Conservation (phyloP, 192 early-diverging fungal species). For the Podila epigama region DNA sequence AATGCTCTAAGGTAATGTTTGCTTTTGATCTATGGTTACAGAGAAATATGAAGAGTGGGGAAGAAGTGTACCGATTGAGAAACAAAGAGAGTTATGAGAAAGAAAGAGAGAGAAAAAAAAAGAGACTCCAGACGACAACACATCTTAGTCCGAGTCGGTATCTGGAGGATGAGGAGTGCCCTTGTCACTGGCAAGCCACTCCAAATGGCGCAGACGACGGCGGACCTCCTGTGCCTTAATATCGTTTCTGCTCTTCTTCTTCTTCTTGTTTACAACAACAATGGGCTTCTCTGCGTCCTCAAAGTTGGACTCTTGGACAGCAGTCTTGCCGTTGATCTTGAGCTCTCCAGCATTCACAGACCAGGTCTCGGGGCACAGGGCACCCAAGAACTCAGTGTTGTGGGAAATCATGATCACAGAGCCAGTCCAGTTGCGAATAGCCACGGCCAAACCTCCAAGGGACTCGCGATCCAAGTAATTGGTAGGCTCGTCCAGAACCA, state of each 20-base stretch:
- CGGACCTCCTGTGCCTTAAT: conserved; percentile 58
- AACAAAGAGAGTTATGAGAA: not conserved
- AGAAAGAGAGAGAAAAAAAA: not conserved
- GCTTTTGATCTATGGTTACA: conserved; percentile 1
- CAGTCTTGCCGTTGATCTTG: conserved; percentile 51
- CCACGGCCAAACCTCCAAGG: conserved; percentile 76
- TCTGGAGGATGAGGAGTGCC: conserved; percentile 43
- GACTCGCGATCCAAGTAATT: conserved; percentile 83
- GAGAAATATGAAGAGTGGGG: not conserved
- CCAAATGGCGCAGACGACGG: conserved; percentile 59
- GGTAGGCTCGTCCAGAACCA: conserved; percentile 76
- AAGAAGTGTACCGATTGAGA: not conserved
- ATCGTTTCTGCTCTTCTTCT: conserved; percentile 65
- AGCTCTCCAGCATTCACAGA: conserved; percentile 66
- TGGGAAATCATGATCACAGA: conserved; percentile 87
- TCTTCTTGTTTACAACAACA: conserved; percentile 62
- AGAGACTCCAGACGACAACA: not conserved
- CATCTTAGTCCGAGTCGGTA: conserved; percentile 39
- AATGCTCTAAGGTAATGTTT: not conserved
- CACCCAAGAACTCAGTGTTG: conserved; percentile 77
- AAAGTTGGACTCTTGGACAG: conserved; percentile 51
- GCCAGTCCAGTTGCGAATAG: conserved; percentile 77
- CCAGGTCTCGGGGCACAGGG: conserved; percentile 80
- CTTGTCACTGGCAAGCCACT: conserved; percentile 57
- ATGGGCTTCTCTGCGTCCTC: conserved; percentile 49